Percentiles rank a stretch among this genome's conserved stretches.
Evolutionary conservation across 805 yeast genomes (phyloP).

Genomic region (Saccharomycopsis lassenensis): DNA sequence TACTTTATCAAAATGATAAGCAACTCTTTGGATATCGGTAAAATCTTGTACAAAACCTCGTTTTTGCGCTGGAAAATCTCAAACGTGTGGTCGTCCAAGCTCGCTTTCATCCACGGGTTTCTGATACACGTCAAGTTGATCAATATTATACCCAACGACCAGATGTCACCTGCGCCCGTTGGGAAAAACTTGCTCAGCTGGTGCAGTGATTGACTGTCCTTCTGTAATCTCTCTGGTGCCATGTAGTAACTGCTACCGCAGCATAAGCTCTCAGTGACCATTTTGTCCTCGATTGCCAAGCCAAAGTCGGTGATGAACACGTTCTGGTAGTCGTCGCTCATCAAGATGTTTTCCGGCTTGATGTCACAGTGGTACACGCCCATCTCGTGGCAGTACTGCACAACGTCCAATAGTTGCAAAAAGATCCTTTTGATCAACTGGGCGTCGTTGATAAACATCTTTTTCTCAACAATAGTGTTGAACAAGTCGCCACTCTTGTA

Average conservation of each 20-base stretch:
- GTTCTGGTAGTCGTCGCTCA: conserved; percentile 43
- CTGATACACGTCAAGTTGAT: conserved; percentile 73
- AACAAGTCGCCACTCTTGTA: conserved; percentile 80
- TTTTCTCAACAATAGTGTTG: conserved; percentile 68
- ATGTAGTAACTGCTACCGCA: conserved; percentile 84
- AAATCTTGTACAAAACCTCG: conserved; percentile 45
- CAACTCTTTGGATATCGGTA: conserved; percentile 63
- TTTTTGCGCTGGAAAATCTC: conserved; percentile 48
- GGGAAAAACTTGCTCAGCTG: conserved; percentile 37
- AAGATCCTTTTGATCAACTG: conserved; percentile 45
- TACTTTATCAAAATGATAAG: conserved; percentile 35
- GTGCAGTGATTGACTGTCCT: conserved; percentile 21
- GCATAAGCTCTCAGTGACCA: conserved; percentile 58
- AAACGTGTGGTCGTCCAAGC: conserved; percentile 53
- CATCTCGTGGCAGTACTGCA: conserved; percentile 69
- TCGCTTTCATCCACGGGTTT: conserved; percentile 86
- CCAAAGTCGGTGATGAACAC: conserved; percentile 82
- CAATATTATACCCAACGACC: conserved; percentile 77
- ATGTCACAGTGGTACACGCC: conserved; percentile 90
- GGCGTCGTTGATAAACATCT: conserved; percentile 46
- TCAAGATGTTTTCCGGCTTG: conserved; percentile 88
- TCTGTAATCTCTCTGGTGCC: conserved; percentile 76
- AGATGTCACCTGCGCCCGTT: conserved; percentile 69
- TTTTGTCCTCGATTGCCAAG: conserved; percentile 53
- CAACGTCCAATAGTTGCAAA: conserved; percentile 71